Base-by-base conservation (phyloP, 2,329 filamentous ascomycete genomes). In the Madurella fahalii region DNA sequence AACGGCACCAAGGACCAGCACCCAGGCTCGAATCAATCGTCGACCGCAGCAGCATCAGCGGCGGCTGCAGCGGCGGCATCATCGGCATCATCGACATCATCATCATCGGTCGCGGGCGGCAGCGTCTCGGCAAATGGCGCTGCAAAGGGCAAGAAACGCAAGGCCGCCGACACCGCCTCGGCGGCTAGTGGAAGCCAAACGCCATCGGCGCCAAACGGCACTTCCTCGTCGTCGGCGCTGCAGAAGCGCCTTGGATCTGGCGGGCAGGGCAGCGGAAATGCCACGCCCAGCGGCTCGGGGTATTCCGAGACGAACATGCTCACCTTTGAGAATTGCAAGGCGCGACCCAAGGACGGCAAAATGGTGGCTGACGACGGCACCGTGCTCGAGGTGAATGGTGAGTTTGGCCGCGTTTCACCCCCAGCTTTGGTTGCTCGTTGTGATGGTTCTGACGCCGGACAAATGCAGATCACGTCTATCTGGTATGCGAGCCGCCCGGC, bases 401-500 rank as follows among this genome's bases (percentile, higher is more conserved):
- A 76, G 85, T 72, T 51, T 55, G 47, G 15, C 13, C 18, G 13
- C 44, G 11, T 31, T 32, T 45, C 25, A 25, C 20, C 34, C 34
- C 9, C 11, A 4, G 34, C 34, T 37, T 15, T 7, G 31, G 34
- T 39, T 50, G 49, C 52, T 43, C 39, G 16, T 52, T 52, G 52
- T 42, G 40, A 44, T 34, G 40, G 25, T 49, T 54, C 60, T 64
- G 56, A 63, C 59, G 55, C 56, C 45, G 31, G 40, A 50, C 39
- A 25, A 25, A 46, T 59, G 59, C 71, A 84, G 81, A 84, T 72
- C 80, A 97, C 76, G 90, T 96, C 63, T 99, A 97, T 77, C 83
- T 97, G 59, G 88, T 99, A 60, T 97, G 92, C 74, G 94, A 99
- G 73, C 94, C 94, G 48, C 94, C 94, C 15, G 94, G 94, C 50